Evolutionary conservation across 306 rosid genomes (phyloP).

Genomic region (Castanea mollissima): DNA sequence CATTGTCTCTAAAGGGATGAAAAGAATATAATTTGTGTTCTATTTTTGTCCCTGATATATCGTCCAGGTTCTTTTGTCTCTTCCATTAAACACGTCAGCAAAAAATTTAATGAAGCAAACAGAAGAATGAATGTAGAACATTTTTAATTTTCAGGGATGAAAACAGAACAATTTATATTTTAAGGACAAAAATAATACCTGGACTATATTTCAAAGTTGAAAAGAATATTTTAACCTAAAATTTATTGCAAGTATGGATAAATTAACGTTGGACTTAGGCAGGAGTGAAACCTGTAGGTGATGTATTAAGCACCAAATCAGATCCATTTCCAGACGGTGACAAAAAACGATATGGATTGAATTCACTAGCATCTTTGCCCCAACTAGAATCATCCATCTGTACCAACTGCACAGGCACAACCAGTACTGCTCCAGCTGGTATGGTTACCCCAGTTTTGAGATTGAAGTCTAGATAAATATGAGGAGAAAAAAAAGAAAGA

Average conservation of each 20-base stretch:
- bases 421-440: conserved; percentile 69
- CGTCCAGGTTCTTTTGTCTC: no score
- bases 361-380: conserved; percentile 68
- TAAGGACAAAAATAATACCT: no score
- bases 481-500: conserved; percentile 20
- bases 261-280: background rate
- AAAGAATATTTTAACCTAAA: background rate
- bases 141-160: no score
- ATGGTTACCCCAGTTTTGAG: conserved; percentile 59
- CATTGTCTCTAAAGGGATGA: no score
- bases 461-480: conserved; percentile 44
- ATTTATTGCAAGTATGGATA: background rate
- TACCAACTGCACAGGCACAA: conserved; percentile 66
- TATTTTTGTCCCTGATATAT: no score
- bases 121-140: no score
- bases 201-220: no score
- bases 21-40: no score
- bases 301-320: conserved; percentile 25
- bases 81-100: no score
- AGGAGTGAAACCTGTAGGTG: conserved; percentile 32
- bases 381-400: conserved; percentile 67
- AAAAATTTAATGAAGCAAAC: no score
- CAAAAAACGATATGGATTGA: conserved; percentile 73
- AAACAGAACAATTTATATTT: no score
- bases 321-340: conserved; percentile 38